Conservation (phyloP, 1,284 basidiomycete genomes). For the Melampsora americana region DNA sequence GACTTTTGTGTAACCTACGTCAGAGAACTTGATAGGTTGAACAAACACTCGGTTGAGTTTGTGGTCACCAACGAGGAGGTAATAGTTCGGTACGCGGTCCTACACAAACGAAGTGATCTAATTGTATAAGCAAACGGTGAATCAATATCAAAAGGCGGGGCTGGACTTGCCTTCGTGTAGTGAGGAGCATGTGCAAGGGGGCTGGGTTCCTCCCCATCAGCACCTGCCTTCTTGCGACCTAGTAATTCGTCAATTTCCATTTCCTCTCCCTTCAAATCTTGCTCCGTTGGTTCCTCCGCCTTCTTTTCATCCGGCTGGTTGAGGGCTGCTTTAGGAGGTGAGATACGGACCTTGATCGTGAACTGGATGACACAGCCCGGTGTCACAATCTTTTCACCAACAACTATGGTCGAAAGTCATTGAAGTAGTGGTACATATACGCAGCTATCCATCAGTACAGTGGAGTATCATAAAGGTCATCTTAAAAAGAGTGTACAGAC, state of each 20-base stretch:
- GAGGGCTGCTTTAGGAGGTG: conserved; percentile 54
- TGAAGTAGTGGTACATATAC: not conserved
- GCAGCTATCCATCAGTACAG: conserved; percentile 1
- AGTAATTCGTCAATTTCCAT: conserved; percentile 69
- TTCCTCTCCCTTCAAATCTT: conserved; percentile 60
- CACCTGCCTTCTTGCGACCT: conserved; percentile 61
- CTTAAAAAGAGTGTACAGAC: conserved; percentile 56
- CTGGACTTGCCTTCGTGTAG: conserved; percentile 72
- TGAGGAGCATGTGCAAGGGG: conserved; percentile 83
- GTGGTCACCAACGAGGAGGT: conserved; percentile 78
- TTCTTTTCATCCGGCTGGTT: conserved; percentile 26
- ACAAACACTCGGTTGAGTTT: conserved; percentile 86
- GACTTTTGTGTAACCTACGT: conserved; percentile 67
- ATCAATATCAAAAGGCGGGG: conserved; percentile 8
- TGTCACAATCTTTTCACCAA: conserved; percentile 81
- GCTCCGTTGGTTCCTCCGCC: conserved; percentile 48
- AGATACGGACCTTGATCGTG: conserved; percentile 72
- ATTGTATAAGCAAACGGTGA: not conserved
- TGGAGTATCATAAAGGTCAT: conserved; percentile 18
- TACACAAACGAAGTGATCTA: conserved; percentile 51
- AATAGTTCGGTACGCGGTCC: conserved; percentile 82
- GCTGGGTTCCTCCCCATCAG: conserved; percentile 57
- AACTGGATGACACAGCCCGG: conserved; percentile 87
- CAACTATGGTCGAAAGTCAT: conserved; percentile 61
- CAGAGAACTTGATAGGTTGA: conserved; percentile 72